A percentile compares a stretch with the other conserved stretches of the same genome.
Evolutionary conservation across 2,329 filamentous ascomycete genomes (phyloP).

Genomic region (Penicillium griseofulvum): DNA sequence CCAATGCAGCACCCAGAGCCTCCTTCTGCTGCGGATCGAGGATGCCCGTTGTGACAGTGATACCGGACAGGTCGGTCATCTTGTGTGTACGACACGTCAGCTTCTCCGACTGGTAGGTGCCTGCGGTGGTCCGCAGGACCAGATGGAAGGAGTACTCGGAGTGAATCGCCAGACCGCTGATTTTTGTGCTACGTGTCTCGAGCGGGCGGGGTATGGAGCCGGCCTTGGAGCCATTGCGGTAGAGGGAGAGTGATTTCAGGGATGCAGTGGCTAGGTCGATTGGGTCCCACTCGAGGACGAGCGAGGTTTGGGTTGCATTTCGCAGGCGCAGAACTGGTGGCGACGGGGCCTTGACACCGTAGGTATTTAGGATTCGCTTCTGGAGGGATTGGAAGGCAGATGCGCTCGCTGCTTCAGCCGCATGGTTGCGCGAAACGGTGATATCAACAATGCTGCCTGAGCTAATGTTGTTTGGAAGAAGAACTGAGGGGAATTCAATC

Average conservation of each 20-base stretch:
- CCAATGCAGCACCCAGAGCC: constrained; percentile 69
- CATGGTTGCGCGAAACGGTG: constrained; percentile 81
- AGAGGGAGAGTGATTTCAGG: constrained; percentile 82
- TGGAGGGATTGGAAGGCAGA: constrained; percentile 81
- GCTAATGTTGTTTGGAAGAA: constrained; percentile 90
- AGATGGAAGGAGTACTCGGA: constrained; percentile 95
- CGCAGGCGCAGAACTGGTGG: constrained; percentile 81
- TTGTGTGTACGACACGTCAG: constrained; percentile 89
- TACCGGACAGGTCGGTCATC: constrained; percentile 95
- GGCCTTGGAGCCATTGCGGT: constrained; percentile 94
- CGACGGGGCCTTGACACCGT: constrained; percentile 75
- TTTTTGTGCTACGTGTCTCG: constrained; percentile 92
- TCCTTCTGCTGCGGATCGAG: constrained; percentile 72
- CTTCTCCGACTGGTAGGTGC: constrained; percentile 79
- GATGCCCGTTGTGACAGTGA: constrained; percentile 89
- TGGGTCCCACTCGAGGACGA: constrained; percentile 97
- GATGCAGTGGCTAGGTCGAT: constrained; percentile 90
- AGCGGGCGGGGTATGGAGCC: constrained; percentile 86
- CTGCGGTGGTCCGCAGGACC: constrained; percentile 84
- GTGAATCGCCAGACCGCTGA: constrained; percentile 92
- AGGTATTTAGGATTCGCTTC: constrained; percentile 79
- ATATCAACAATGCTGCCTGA: constrained; percentile 98
- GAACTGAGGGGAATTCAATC: constrained; percentile 98
- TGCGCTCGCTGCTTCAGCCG: constrained; percentile 72
- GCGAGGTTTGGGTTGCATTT: constrained; percentile 97